A percentile compares a stretch with the other conserved stretches of the same genome.
These are phyloP conservation scores for Vigna unguiculata DNA, from an alignment of 306 rosid species.

Conservation along the genomic window DNA sequence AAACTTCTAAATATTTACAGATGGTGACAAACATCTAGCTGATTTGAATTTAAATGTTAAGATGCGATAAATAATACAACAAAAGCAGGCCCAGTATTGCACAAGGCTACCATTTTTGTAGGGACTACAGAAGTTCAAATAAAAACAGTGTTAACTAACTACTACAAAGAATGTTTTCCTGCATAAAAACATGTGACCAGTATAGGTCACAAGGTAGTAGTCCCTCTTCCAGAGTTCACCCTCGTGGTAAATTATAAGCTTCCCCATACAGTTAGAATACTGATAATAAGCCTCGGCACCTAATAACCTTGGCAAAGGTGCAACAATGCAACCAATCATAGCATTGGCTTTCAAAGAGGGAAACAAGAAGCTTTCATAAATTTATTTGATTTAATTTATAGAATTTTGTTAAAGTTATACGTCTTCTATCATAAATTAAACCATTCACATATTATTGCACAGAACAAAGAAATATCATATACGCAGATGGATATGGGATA, in stretches of 20 bases:
- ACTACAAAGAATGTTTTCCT: conserved; percentile 4
- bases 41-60: conserved; percentile 7
- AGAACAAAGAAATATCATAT: conserved; percentile 23
- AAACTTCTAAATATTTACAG: conserved; percentile 35
- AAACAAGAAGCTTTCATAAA: conserved; percentile 3
- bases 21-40: conserved; percentile 10
- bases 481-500: background rate
- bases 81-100: background rate
- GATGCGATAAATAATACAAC: conserved; percentile 13
- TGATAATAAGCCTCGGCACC: conserved; percentile 3
- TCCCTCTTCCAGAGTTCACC: background rate
- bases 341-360: conserved; percentile 25
- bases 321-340: conserved; percentile 20
- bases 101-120: conserved; percentile 21
- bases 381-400: background rate
- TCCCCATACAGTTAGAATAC: background rate
- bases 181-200: conserved; percentile 30
- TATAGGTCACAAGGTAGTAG: conserved; percentile 3
- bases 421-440: conserved; percentile 9
- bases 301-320: conserved; percentile 9
- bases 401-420: background rate
- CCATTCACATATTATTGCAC: background rate
- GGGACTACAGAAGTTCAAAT: conserved; percentile 27
- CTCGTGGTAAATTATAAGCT: conserved; percentile 19
- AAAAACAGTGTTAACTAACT: conserved; percentile 3